Conservation (phyloP, 495 filamentous ascomycete species). For the Aspergillus ellipticus region DNA sequence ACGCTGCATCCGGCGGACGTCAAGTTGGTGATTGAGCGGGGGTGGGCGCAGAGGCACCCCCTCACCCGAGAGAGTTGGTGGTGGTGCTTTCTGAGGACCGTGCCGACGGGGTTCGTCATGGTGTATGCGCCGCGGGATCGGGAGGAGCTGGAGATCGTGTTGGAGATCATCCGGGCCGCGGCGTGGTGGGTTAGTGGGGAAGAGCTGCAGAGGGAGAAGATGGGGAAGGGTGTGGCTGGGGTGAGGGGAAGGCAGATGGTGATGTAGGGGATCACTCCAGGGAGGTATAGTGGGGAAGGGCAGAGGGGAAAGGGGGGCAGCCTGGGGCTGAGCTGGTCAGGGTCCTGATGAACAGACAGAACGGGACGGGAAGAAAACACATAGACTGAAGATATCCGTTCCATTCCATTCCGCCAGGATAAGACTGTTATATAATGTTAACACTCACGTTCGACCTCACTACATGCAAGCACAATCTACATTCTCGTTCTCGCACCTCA, state of each 20-base stretch:
- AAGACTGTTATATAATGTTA: background rate
- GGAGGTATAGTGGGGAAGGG: background rate
- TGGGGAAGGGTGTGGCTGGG: background rate
- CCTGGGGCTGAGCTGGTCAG: no score
- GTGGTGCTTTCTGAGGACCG: constrained; percentile 44
- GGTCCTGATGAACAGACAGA: no score
- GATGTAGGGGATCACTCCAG: no score
- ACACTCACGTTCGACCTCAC: background rate
- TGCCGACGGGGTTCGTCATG: constrained; percentile 72
- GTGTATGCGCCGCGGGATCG: constrained; percentile 72
- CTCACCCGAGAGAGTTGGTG: constrained; percentile 59
- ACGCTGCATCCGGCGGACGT: constrained; percentile 76
- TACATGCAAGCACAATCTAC: constrained; percentile 10
- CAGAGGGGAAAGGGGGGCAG: background rate
- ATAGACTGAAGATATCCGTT: no score
- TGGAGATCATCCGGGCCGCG: constrained; percentile 68
- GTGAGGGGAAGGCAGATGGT: background rate
- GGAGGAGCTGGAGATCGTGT: constrained; percentile 59
- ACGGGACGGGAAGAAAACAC: no score
- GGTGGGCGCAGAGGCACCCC: constrained; percentile 81
- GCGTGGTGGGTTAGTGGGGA: constrained; percentile 60
- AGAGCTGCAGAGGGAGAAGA: constrained; percentile 18
- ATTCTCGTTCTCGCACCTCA: constrained; percentile 7
- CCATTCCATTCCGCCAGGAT: no score
- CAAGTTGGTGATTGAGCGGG: constrained; percentile 63